Evolutionary conservation across 2,329 filamentous ascomycete species (phyloP).

Genomic region (Microsporum canis): DNA sequence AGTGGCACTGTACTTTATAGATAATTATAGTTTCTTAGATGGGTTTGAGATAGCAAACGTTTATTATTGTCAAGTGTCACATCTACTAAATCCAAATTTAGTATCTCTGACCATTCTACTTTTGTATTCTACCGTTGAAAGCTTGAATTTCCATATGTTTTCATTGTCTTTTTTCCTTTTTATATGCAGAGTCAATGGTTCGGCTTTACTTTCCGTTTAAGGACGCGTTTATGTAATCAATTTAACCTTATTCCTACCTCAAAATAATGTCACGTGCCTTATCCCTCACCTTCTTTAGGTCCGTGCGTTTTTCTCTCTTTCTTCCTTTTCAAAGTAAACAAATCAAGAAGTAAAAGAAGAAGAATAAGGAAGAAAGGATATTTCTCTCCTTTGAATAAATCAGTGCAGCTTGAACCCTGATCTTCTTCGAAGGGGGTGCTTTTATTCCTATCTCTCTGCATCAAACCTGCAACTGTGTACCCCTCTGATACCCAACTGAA

Average conservation of each 20-base stretch:
- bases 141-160: not conserved
- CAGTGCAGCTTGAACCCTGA: not conserved
- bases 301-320: not conserved
- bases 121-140: not conserved
- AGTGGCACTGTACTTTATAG: conserved; percentile 1
- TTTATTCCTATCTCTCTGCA: not conserved
- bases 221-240: not conserved
- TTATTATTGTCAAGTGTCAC: not conserved
- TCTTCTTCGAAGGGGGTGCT: not conserved
- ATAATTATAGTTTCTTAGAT: not conserved
- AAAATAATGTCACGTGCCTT: not conserved
- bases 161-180: not conserved
- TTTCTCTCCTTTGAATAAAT: too few species aligned
- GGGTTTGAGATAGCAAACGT: not conserved
- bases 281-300: not conserved
- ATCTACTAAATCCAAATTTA: not conserved
- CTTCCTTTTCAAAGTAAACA: not conserved
- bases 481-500: not conserved
- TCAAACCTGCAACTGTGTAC: not conserved
- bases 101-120: not conserved
- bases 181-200: not conserved
- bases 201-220: not conserved
- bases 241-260: not conserved
- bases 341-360: not conserved
- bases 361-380: not conserved